Percentiles rank a stretch among this genome's conserved stretches.
phyloP scores from a whole-genome alignment of 352 stramenopile species.

The Pythium myriotylum region DNA sequence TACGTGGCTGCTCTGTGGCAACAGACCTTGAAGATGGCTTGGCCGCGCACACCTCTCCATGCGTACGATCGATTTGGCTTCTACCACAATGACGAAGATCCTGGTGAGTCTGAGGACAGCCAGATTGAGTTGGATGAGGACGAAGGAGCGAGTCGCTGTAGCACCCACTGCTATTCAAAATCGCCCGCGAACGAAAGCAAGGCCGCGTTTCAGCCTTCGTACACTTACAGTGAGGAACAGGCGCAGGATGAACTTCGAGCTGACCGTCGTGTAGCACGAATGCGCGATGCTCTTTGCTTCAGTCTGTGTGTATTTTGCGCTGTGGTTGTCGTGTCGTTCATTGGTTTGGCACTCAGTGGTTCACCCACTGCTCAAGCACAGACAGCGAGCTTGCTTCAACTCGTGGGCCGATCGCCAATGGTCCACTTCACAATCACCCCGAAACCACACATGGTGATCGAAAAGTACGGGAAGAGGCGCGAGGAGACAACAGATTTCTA shows the following conservation, averaged over 20 bases:
- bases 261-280: conserved; percentile 4
- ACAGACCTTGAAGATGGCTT: conserved; percentile 9
- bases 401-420: conserved; percentile 13
- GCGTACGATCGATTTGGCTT: background rate
- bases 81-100: background rate
- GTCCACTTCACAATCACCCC: conserved; percentile 27
- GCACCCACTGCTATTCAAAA: background rate
- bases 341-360: conserved; percentile 13
- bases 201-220: conserved; percentile 5
- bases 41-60: conserved; percentile 7
- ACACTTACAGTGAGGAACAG: conserved; percentile 10
- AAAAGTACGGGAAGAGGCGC: conserved; percentile 13
- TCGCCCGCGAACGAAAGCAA: background rate
- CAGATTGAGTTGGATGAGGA: too few relatives aligned
- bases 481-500: conserved; percentile 26
- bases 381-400: conserved; percentile 9
- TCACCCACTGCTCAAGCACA: conserved; percentile 9
- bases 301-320: conserved; percentile 11
- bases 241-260: background rate
- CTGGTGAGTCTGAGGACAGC: too few relatives aligned
- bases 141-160: too few relatives aligned
- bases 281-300: conserved; percentile 14
- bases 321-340: conserved; percentile 9
- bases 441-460: conserved; percentile 16
- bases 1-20: too few relatives aligned